Evolutionary conservation across 2,329 filamentous ascomycete species (phyloP).

Genomic region (Venturia oleaginea): DNA sequence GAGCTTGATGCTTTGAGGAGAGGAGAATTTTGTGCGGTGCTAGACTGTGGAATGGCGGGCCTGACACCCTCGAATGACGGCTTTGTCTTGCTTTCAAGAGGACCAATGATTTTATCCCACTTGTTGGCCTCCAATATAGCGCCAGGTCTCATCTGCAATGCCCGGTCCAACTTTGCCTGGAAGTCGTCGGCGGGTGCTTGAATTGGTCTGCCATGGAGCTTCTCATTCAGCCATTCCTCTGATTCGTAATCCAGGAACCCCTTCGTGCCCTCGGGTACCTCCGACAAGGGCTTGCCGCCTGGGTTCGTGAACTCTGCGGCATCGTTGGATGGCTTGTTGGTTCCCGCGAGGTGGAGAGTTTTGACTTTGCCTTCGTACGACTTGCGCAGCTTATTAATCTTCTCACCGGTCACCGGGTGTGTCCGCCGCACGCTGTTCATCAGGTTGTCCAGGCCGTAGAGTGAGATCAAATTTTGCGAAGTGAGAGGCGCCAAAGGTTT

Average conservation of each 20-base stretch:
- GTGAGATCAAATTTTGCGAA: conserved; percentile 48
- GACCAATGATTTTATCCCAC: conserved; percentile 35
- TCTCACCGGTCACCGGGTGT: conserved; percentile 54
- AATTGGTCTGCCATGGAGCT: conserved; percentile 17
- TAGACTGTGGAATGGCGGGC: conserved; percentile 18
- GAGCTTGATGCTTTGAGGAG: neutral
- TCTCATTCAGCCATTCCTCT: conserved; percentile 17
- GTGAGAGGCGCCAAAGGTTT: conserved; percentile 45
- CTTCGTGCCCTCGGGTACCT: neutral
- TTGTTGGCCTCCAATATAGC: conserved; percentile 33
- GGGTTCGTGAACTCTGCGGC: conserved; percentile 24
- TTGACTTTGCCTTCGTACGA: conserved; percentile 47
- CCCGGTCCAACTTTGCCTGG: conserved; percentile 26
- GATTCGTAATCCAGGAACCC: neutral
- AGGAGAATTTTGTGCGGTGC: conserved; percentile 21
- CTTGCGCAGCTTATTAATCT: conserved; percentile 53
- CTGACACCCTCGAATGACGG: neutral
- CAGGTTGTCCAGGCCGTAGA: conserved; percentile 48
- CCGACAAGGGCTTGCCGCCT: neutral
- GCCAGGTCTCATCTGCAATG: conserved; percentile 35
- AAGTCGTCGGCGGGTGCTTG: conserved; percentile 16
- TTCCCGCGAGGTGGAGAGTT: conserved; percentile 38
- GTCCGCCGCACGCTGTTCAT: conserved; percentile 50
- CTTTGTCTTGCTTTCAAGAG: conserved; percentile 33
- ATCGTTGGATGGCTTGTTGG: conserved; percentile 36